Evolutionary conservation across 768 basidiomycete species (phyloP).

Genomic region (Trametes punicea): DNA sequence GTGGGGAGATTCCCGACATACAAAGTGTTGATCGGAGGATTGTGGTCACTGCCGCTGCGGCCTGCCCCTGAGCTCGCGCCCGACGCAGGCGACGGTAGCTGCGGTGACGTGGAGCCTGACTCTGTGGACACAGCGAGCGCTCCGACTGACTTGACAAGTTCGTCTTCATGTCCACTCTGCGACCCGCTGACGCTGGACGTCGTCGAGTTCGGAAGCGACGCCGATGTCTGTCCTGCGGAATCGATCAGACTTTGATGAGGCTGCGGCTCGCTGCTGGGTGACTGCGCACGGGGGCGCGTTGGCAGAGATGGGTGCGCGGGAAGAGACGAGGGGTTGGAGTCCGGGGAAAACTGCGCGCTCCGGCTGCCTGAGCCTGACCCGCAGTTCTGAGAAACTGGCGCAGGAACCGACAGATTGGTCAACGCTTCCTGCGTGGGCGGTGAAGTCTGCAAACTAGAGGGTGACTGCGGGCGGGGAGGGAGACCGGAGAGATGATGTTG

Average conservation of each 20-base stretch:
- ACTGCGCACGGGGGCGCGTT: slow-evolving; percentile 28
- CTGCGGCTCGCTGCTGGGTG: slow-evolving; percentile 24
- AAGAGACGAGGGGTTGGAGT: slow-evolving; percentile 25
- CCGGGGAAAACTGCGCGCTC: slow-evolving; percentile 30
- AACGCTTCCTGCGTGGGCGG: slow-evolving; percentile 25
- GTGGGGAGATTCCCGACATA: slow-evolving; percentile 98
- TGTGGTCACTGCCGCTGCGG: slow-evolving; percentile 68
- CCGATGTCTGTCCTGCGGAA: slow-evolving; percentile 15
- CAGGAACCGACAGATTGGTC: slow-evolving; percentile 5
- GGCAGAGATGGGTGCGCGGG: slow-evolving; percentile 29
- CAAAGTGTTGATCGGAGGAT: slow-evolving; percentile 98
- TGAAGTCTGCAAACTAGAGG: slow-evolving; percentile 22
- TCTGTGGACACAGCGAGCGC: slow-evolving; percentile 53
- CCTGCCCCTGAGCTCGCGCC: slow-evolving; percentile 47
- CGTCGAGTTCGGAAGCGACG: slow-evolving; percentile 37
- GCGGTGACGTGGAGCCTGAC: slow-evolving; percentile 61
- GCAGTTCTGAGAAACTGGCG: slow-evolving; percentile 19
- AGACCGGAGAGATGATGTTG: slow-evolving; percentile 21
- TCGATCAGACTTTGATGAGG: slow-evolving; percentile 1
- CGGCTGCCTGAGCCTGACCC: slow-evolving; percentile 17
- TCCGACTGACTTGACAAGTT: slow-evolving; percentile 31
- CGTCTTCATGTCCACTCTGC: slow-evolving; percentile 33
- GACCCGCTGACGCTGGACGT: slow-evolving; percentile 43
- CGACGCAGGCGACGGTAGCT: slow-evolving; percentile 74
- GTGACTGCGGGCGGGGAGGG: slow-evolving; percentile 25